Evolutionary conservation across 2,329 filamentous ascomycete species (phyloP), one percentile per base, ranked within the genome.

Genomic region (Fusarium cyanostomum): DNA sequence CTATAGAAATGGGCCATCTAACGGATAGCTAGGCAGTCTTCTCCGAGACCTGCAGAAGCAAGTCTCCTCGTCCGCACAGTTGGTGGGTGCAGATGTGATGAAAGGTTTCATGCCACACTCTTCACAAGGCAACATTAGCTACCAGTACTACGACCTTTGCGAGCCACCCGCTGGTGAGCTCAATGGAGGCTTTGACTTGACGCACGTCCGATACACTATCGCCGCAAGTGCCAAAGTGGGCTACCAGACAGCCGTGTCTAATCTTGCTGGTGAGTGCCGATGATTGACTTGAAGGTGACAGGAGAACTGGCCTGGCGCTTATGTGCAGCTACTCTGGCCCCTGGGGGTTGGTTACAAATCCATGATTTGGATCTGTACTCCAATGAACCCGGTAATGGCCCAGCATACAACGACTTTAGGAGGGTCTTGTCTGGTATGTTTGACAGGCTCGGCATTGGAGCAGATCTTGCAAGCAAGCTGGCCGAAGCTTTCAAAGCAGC

Each of bases 41-140:
- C 59, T 63, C 18, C 59, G 59, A 0, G 53, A 63, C 9, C 15
- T 63, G 1, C 37, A 16, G 10, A 55, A 63, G 34, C 54, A 63
- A n/a, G 30, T 59, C 2, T 7, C 48, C 3, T n/a, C 59, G 16
- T 63, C 59, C 10, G 38, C 62, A 9, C 56, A 24, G 35, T 50
- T 68, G 13, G 37, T 59, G 13, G 62, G 66, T 1, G 53, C 52
- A 1, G 65, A 67, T 51, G 44, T 64, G 4, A 18, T 56, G 4
- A 31, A 57, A 1, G 26, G 24, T 1, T 68, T 56, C 7, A 12
- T 63, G 5, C 53, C 59, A 4, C 2, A 21, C 8, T 30, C 8
- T n/a, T 42, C 59, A 0, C 18, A 50, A 2, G 28, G 16, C 3
- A 41, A 55, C 5, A 33, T 62, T 9, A 30, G 1, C 6, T 62